These are phyloP conservation scores for Hanseniaspora pseudoguilliermondii DNA, from an alignment of 805 yeast species.

Conservation along the genomic window DNA sequence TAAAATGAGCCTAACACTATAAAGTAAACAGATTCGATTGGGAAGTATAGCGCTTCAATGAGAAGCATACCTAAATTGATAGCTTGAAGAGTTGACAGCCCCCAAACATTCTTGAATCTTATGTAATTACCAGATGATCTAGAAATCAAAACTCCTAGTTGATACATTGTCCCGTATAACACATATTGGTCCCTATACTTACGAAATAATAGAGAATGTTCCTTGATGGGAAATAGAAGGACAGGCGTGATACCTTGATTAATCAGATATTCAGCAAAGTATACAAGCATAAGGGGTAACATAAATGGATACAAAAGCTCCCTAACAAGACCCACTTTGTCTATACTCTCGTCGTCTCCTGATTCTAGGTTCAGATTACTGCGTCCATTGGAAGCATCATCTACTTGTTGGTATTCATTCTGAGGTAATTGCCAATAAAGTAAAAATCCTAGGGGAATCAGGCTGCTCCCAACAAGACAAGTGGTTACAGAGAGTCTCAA, in stretches of 20 bases:
- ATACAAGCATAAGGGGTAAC: constrained; percentile 74
- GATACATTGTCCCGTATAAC: constrained; percentile 79
- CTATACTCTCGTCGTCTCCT: constrained; percentile 25
- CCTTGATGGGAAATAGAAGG: constrained; percentile 55
- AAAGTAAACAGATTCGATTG: constrained; percentile 48
- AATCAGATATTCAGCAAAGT: constrained; percentile 72
- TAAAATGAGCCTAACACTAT: constrained; percentile 57
- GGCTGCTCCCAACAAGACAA: constrained; percentile 46
- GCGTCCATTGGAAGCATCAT: neutral
- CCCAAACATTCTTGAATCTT: constrained; percentile 45
- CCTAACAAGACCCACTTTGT: constrained; percentile 11
- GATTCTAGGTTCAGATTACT: constrained; percentile 16
- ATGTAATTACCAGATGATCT: constrained; percentile 65
- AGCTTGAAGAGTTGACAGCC: constrained; percentile 54
- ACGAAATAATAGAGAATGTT: constrained; percentile 42
- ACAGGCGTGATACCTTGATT: constrained; percentile 92
- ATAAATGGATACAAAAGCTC: constrained; percentile 53
- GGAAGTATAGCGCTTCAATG: constrained; percentile 49
- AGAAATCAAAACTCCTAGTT: constrained; percentile 83
- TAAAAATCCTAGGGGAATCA: constrained; percentile 43
- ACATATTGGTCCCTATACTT: constrained; percentile 79
- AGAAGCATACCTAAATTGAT: constrained; percentile 48
- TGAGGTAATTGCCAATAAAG: constrained; percentile 24
- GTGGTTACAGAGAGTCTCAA: constrained; percentile 41
- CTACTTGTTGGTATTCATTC: neutral